Evolutionary conservation across 2,329 filamentous ascomycete species (phyloP), one percentile per base, ranked within the genome.

Genomic region (Eurotiales sp.): DNA sequence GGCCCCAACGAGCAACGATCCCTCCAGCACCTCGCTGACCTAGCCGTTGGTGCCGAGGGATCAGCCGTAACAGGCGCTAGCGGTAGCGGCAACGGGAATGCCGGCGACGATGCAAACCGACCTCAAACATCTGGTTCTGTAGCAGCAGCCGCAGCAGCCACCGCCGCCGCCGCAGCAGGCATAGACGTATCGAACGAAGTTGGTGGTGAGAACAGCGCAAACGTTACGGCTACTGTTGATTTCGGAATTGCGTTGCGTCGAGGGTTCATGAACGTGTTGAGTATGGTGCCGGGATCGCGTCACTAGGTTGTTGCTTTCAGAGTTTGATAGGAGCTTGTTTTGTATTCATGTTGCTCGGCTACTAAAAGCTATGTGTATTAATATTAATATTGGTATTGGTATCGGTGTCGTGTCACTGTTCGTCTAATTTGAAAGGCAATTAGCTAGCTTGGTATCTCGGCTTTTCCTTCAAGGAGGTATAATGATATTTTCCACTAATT

Each of bases 1-100:
- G 69, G 69, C 3, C 68, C 69, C 12, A 72, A 69, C 19, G 71
- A 73, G 53, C 71, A 73, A 50, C 70, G 70, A 48, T 73, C 71
- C 22, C 62, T 73, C 7, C 70, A 73, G 51, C 71, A 73, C 53
- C 59, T 73, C 10, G 71, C 71, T 7, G 71, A 73, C 55, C 59
- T 73, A 21, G 71, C 71, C 21, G 71, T 73, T 22, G 71, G 70
- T 2, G 71, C 69, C 5, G 71, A 72, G 47, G 71, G 68, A 14
- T 65, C 67, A 4, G 59, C 63, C 21, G 56, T 46, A 21, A 61
- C 23, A 27, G 52, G 55, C 22, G 61, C 63, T 8, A 50, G 59
- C 3, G 64, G 61, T 7, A 60, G 62, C 1, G 63, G 61, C 23
- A 30, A 29, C 4, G 32, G 37, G 37, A 57, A 65, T 25, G 56